phyloP scores from a whole-genome alignment of 192 early-diverging fungal species.

The Kickxella alabastrina region DNA sequence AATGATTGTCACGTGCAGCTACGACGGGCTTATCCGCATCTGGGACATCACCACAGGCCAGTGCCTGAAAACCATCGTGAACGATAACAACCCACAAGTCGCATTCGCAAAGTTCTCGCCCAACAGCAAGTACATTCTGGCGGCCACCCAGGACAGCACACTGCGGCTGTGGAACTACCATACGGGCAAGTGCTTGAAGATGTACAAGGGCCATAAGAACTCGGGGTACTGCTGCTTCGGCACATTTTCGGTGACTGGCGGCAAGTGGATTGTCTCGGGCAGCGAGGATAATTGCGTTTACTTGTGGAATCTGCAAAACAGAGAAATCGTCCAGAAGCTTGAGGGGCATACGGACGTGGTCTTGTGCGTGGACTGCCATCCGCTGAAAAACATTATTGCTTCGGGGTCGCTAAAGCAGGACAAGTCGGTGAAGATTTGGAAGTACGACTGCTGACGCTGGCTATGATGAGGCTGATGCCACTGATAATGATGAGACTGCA shows the following conservation, averaged over 20 bases:
- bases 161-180: conserved; percentile 92
- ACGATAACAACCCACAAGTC: conserved; percentile 94
- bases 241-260: conserved; percentile 88
- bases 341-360: conserved; percentile 93
- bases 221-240: conserved; percentile 88
- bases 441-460: conserved; percentile 34
- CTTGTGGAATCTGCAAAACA: conserved; percentile 96
- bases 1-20: conserved; percentile 89
- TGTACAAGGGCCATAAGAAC: conserved; percentile 89
- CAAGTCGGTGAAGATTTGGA: conserved; percentile 84
- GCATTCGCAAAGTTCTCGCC: conserved; percentile 98
- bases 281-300: conserved; percentile 93
- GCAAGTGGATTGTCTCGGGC: conserved; percentile 90
- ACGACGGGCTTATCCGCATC: conserved; percentile 96
- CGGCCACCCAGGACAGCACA: conserved; percentile 89
- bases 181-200: conserved; percentile 93
- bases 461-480: too few species aligned
- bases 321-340: conserved; percentile 90
- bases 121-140: conserved; percentile 97
- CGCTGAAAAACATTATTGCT: conserved; percentile 91
- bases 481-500: too few species aligned
- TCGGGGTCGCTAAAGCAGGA: conserved; percentile 90
- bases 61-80: conserved; percentile 94
- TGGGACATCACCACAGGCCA: conserved; percentile 99
- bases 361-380: conserved; percentile 89